A percentile compares a stretch with the other conserved stretches of the same genome.
Conservation (phyloP, 2,329 filamentous ascomycete species). For the Xylogone sp. region DNA sequence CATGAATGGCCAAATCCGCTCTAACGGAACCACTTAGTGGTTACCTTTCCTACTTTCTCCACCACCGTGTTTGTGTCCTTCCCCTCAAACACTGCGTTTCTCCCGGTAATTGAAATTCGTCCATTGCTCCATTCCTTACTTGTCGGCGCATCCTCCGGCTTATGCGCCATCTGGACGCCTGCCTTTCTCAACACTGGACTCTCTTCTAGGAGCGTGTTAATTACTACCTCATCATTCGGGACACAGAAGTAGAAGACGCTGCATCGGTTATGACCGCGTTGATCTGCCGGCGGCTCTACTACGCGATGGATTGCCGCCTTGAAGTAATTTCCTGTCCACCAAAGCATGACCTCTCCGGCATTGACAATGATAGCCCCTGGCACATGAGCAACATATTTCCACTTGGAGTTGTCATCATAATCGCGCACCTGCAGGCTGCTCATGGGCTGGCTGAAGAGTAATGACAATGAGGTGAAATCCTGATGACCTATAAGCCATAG, state of each 20-base stretch:
- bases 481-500: conserved; percentile 29
- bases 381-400: conserved; percentile 34
- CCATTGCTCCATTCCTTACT: neutral
- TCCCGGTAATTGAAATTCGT: neutral
- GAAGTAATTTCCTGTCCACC: conserved; percentile 28
- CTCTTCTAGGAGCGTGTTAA: neutral
- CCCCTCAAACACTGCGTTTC: neutral
- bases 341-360: conserved; percentile 29
- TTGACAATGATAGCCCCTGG: conserved; percentile 35
- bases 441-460: conserved; percentile 37
- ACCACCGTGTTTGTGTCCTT: neutral
- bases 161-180: neutral
- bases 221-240: conserved; percentile 29
- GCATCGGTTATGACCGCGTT: conserved; percentile 31
- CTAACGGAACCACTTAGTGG: neutral
- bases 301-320: conserved; percentile 30
- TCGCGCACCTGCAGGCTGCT: conserved; percentile 31
- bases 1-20: too few species aligned
- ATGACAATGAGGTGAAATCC: conserved; percentile 35
- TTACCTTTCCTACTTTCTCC: neutral
- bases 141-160: neutral
- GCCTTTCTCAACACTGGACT: neutral
- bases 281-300: conserved; percentile 30
- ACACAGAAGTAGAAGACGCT: conserved; percentile 38
- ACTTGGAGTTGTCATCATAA: conserved; percentile 30